Percentiles rank a stretch among this genome's conserved stretches.
Conservation (phyloP, 208 protist species). For the Leishmania major region DNA sequence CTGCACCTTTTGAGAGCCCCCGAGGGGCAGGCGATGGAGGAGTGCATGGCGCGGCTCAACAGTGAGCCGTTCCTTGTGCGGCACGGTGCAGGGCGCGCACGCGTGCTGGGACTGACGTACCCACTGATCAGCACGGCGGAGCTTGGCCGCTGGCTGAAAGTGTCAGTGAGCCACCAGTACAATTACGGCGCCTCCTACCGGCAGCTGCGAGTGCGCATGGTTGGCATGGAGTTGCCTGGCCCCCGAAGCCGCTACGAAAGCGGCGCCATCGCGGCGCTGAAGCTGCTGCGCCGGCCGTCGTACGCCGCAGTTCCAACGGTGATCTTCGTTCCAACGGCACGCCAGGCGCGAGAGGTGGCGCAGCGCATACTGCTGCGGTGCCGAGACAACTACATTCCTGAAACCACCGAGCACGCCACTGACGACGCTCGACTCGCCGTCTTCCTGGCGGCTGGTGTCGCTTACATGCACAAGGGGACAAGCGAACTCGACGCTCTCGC, state of each 20-base stretch:
- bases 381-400: slow-evolving; percentile 72
- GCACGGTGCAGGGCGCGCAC: slow-evolving; percentile 49
- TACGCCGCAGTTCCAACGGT: slow-evolving; percentile 64
- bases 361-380: slow-evolving; percentile 75
- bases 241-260: slow-evolving; percentile 68
- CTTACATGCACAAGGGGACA: slow-evolving; percentile 75
- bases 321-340: slow-evolving; percentile 70
- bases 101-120: slow-evolving; percentile 85
- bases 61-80: slow-evolving; percentile 63
- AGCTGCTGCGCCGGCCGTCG: slow-evolving; percentile 54
- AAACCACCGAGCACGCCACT: slow-evolving; percentile 21
- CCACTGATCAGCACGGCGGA: slow-evolving; percentile 83
- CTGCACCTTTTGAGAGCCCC: slow-evolving; percentile 77
- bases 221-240: slow-evolving; percentile 56
- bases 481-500: slow-evolving; percentile 61
- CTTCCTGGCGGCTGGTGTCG: slow-evolving; percentile 72
- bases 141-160: slow-evolving; percentile 85
- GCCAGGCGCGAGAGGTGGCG: slow-evolving; percentile 67
- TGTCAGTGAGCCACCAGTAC: slow-evolving; percentile 58
- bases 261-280: slow-evolving; percentile 52
- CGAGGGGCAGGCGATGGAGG: slow-evolving; percentile 81
- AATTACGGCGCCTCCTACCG: slow-evolving; percentile 85
- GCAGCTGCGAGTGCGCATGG: slow-evolving; percentile 66
- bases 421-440: slow-evolving; percentile 57
- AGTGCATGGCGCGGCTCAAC: slow-evolving; percentile 82